Evolutionary conservation across 2,329 filamentous ascomycete genomes (phyloP).

Genomic region (Xylariaceae sp.): DNA sequence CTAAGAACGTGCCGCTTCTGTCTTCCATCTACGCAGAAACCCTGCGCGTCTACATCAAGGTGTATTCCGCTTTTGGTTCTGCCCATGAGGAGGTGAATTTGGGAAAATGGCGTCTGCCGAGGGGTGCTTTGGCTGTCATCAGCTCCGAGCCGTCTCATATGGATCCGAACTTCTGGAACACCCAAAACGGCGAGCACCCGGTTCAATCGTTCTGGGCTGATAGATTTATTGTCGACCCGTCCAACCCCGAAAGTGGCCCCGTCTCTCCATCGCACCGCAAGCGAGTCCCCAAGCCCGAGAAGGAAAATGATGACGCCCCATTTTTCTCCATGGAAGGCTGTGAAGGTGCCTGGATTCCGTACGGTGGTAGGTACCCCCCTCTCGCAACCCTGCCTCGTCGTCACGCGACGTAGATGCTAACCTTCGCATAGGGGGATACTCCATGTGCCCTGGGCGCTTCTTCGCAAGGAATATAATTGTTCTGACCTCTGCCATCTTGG

Average conservation of each 20-base stretch:
- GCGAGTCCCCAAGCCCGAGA: not conserved
- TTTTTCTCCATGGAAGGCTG: slow-evolving; percentile 16
- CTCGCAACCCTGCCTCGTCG: not conserved
- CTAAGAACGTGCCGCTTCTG: slow-evolving; percentile 18
- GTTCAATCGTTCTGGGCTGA: slow-evolving; percentile 23
- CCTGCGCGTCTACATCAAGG: slow-evolving; percentile 19
- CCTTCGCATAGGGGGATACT: slow-evolving; percentile 13
- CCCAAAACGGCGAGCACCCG: slow-evolving; percentile 17
- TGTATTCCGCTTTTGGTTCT: slow-evolving; percentile 16
- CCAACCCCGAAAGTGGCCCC: slow-evolving; percentile 19
- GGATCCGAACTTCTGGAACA: slow-evolving; percentile 23
- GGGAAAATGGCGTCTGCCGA: slow-evolving; percentile 19
- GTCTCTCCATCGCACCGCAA: slow-evolving; percentile 9
- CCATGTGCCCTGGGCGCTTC: slow-evolving; percentile 19
- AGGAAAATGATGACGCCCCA: slow-evolving; percentile 8
- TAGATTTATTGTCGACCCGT: slow-evolving; percentile 20
- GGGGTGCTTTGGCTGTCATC: slow-evolving; percentile 13
- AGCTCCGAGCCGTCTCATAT: slow-evolving; percentile 18
- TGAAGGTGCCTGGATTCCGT: slow-evolving; percentile 20
- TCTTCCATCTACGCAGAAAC: slow-evolving; percentile 22
- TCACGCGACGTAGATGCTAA: not conserved
- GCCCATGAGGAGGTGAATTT: slow-evolving; percentile 17
- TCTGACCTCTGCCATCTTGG: slow-evolving; percentile 9
- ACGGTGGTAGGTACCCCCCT: slow-evolving; percentile 15
- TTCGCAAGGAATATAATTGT: slow-evolving; percentile 17